Evolutionary conservation across 2,329 filamentous ascomycete genomes (phyloP).

Genomic region (Hypoxylon sp.): DNA sequence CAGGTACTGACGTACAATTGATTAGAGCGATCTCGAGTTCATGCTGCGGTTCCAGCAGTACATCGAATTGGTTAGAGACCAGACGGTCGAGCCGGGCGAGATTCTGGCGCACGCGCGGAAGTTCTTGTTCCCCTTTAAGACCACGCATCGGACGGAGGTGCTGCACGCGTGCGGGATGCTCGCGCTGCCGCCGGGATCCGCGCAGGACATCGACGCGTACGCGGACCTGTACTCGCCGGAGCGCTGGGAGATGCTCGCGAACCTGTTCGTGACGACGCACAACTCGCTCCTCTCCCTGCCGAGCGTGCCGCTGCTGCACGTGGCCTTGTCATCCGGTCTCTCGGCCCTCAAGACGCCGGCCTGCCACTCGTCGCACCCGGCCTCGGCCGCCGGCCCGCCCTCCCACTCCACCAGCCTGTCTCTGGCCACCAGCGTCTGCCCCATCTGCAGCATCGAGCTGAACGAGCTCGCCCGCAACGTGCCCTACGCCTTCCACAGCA

Average conservation of each 20-base stretch:
- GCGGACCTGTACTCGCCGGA: slow-evolving; percentile 72
- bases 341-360: slow-evolving; percentile 95
- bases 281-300: slow-evolving; percentile 87
- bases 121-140: slow-evolving; percentile 75
- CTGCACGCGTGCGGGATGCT: slow-evolving; percentile 80
- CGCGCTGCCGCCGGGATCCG: slow-evolving; percentile 71
- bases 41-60: slow-evolving; percentile 94
- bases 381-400: slow-evolving; percentile 40
- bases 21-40: slow-evolving; percentile 76
- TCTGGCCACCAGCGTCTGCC: slow-evolving; percentile 75
- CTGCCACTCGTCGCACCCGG: slow-evolving; percentile 71
- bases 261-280: slow-evolving; percentile 85
- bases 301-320: slow-evolving; percentile 83
- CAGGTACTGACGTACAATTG: neutral
- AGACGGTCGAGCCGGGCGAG: slow-evolving; percentile 72
- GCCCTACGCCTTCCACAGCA: slow-evolving; percentile 93
- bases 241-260: slow-evolving; percentile 80
- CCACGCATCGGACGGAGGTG: slow-evolving; percentile 74
- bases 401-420: slow-evolving; percentile 63
- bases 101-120: slow-evolving; percentile 85
- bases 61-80: slow-evolving; percentile 83
- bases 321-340: slow-evolving; percentile 88
- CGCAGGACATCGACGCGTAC: slow-evolving; percentile 49
- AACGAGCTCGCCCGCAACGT: slow-evolving; percentile 89
- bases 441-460: slow-evolving; percentile 94